Evolutionary conservation across 2,329 filamentous ascomycete species (phyloP).

Genomic region (Alternaria alternata): DNA sequence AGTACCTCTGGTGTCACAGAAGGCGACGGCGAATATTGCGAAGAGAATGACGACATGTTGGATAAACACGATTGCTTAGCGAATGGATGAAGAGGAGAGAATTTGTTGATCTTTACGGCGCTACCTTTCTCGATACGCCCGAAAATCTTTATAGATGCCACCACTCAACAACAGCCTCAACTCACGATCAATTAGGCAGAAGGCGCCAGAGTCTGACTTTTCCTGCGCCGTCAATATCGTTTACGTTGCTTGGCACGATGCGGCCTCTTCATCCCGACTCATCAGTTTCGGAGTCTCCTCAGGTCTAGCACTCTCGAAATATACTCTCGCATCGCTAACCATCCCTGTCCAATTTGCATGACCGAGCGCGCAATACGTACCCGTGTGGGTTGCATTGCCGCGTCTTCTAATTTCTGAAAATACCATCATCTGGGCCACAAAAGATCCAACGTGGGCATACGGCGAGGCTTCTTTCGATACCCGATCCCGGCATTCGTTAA

Average conservation of each 20-base stretch:
- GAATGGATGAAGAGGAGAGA: conserved; percentile 25
- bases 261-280: conserved; percentile 45
- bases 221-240: conserved; percentile 46
- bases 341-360: conserved; percentile 48
- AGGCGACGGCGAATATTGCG: conserved; percentile 38
- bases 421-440: conserved; percentile 29
- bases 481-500: conserved; percentile 20
- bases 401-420: conserved; percentile 24
- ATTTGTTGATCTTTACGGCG: conserved; percentile 21
- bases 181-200: conserved; percentile 41
- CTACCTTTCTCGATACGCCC: conserved; percentile 32
- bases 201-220: conserved; percentile 43
- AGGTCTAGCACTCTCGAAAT: conserved; percentile 46
- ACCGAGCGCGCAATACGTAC: conserved; percentile 37
- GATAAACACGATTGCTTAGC: conserved; percentile 34
- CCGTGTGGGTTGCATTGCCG: conserved; percentile 36
- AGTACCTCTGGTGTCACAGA: conserved; percentile 35
- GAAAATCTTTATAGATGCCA: conserved; percentile 47
- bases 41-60: conserved; percentile 39
- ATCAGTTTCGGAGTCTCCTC: conserved; percentile 40
- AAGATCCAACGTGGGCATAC: conserved; percentile 26
- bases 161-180: conserved; percentile 29
- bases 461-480: conserved; percentile 21
- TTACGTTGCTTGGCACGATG: conserved; percentile 47
- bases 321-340: conserved; percentile 43